Evolutionary conservation across 164 flowering plant genomes (phyloP), one percentile per base, ranked within the genome.

Genomic region (Stephania japonica): DNA sequence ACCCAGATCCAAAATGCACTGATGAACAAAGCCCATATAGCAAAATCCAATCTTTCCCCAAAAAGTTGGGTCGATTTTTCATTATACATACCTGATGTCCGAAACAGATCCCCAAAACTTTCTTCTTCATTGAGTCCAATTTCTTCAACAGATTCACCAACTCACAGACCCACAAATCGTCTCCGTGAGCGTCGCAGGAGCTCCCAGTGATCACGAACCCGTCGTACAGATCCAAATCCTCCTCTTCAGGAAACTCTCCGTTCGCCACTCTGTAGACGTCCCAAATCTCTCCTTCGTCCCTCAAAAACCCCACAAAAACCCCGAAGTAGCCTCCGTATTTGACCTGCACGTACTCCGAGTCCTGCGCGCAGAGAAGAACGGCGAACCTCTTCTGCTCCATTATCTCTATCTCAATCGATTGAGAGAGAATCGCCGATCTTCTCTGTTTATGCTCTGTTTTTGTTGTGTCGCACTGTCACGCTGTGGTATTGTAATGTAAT

Each of bases 131-230:
- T 18, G 69, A 68, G 75, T 85, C 86, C 75, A 93, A 74, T 26
- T 80, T 86, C 81, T 80, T 81, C 68, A 93, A 69, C 19, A 94
- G 78, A n/a, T 47, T 42, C 65, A 90, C 7, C 14, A 94, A 83
- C 71, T 76, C 79, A 23, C 80, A 79, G 83, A 94, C 86, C 97
- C 98, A 94, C 5, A 13, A 42, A 66, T 90, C 93, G 69, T 90
- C 81, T 1, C 89, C 89, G 75, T 91, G 87, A n/a, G 98, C 98
- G 74, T 94, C 98, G 68, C 65, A 82, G 75, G 91, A 87, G 81
- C 98, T 94, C 0, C 98, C 98, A 7, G 92, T 87, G 79, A 94
- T 83, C 1, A 94, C 98, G 62, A 91, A 92, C 0, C 98, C 98
- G 53, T 91, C 93, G 67, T 81, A 89, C 1, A 3, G 13, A 0